Evolutionary conservation across 2,329 filamentous ascomycete genomes (phyloP).

Genomic region (Botrytis tulipae): DNA sequence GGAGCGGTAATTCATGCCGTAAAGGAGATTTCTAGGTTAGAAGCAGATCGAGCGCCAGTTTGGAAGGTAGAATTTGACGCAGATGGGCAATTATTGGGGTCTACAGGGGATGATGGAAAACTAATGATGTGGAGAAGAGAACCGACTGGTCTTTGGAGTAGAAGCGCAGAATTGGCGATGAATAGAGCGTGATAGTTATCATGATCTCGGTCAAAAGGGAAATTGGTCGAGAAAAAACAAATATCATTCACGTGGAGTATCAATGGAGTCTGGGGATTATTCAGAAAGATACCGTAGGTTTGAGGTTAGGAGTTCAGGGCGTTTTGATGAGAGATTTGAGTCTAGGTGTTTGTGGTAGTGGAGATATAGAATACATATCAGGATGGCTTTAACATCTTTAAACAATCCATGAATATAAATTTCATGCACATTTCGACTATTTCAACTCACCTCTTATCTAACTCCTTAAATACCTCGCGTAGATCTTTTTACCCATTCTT

Average conservation of each 20-base stretch:
- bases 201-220: neutral
- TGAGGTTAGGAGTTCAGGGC: neutral
- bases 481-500: neutral
- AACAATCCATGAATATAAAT: neutral
- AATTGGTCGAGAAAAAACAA: neutral
- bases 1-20: conserved; percentile 65
- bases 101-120: conserved; percentile 73
- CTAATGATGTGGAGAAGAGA: conserved; percentile 59
- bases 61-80: conserved; percentile 73
- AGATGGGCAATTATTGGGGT: conserved; percentile 70
- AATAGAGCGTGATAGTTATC: conserved; percentile 17
- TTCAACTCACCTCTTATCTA: neutral
- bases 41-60: conserved; percentile 66
- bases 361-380: neutral
- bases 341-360: neutral
- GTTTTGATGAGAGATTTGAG: neutral
- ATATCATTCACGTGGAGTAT: neutral
- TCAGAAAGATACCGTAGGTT: neutral
- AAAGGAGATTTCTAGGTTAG: conserved; percentile 64
- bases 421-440: neutral
- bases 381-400: neutral
- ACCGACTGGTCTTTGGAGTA: conserved; percentile 36
- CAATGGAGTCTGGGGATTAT: neutral
- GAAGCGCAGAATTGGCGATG: conserved; percentile 38
- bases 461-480: neutral